Percentiles rank a stretch among this genome's conserved stretches.
Conservation (phyloP, 139 green algal genomes). For the Volvox africanus region DNA sequence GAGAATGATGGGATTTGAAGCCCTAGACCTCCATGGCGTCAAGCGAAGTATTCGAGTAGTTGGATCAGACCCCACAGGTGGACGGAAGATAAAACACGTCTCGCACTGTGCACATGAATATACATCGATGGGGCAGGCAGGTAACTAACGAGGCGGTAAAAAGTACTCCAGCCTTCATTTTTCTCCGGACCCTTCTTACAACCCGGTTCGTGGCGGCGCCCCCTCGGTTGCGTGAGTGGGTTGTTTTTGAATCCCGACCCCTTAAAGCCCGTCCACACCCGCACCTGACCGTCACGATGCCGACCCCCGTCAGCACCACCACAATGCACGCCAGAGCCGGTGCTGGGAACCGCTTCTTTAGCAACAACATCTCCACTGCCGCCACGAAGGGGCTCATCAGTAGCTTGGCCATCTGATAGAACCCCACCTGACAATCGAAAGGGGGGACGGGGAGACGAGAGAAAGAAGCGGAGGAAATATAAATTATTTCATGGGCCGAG, state of each 20-base stretch:
- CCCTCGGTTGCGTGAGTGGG: neutral
- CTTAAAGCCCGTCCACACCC: neutral
- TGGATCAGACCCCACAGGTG: too few relatives aligned
- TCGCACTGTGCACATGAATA: too few relatives aligned
- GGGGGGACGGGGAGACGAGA: neutral
- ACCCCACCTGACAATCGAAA: neutral
- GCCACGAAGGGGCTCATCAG: slow-evolving; percentile 93
- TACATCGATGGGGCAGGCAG: too few relatives aligned
- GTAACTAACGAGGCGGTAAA: too few relatives aligned
- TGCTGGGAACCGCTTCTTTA: slow-evolving; percentile 74
- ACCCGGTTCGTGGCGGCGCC: neutral
- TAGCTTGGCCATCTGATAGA: slow-evolving; percentile 89
- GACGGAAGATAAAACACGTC: too few relatives aligned
- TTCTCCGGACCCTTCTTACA: neutral
- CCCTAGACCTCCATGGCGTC: too few relatives aligned
- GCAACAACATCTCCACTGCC: slow-evolving; percentile 83
- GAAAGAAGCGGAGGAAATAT: too few relatives aligned
- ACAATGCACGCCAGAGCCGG: slow-evolving; percentile 72
- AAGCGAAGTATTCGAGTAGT: too few relatives aligned
- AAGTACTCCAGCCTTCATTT: too few relatives aligned
- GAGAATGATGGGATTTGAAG: too few relatives aligned
- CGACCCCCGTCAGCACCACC: slow-evolving; percentile 83
- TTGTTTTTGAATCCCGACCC: neutral
- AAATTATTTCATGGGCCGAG: too few relatives aligned
- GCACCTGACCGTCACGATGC: slow-evolving; percentile 86